A percentile compares a stretch with the other conserved stretches of the same genome.
phyloP scores from a whole-genome alignment of 257 asterid genomes.

The Solanum virginianum region DNA sequence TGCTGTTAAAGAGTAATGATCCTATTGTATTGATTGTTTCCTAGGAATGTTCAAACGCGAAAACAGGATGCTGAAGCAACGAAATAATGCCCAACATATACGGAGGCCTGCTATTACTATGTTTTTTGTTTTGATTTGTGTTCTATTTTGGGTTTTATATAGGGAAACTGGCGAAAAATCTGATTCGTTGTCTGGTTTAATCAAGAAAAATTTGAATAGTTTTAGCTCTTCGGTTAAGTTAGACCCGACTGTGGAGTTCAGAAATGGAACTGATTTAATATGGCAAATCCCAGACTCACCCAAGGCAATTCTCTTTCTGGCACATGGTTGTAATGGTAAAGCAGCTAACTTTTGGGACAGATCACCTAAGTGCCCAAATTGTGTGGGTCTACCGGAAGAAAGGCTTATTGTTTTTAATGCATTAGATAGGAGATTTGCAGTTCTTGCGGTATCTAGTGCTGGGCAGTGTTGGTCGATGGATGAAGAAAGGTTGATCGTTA shows the following conservation, averaged over 20 bases:
- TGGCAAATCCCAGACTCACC: slow-evolving; percentile 85
- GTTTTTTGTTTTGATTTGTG: slow-evolving; percentile 24
- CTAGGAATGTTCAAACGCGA: slow-evolving; percentile 49
- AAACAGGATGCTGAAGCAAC: slow-evolving; percentile 31
- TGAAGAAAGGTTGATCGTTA: slow-evolving; percentile 43
- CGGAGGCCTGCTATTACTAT: slow-evolving; percentile 25
- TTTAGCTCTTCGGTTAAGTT: slow-evolving; percentile 42
- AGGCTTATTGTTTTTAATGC: slow-evolving; percentile 76
- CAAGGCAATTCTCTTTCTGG: slow-evolving; percentile 70
- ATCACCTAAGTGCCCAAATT: slow-evolving; percentile 52
- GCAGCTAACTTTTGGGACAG: slow-evolving; percentile 90
- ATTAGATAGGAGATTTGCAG: slow-evolving; percentile 64
- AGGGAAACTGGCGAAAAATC: slow-evolving; percentile 23
- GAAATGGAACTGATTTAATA: slow-evolving; percentile 59
- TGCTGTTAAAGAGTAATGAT: background rate
- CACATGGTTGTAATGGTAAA: slow-evolving; percentile 87
- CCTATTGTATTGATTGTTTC: background rate
- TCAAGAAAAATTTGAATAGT: slow-evolving; percentile 33
- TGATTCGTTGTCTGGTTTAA: slow-evolving; percentile 11
- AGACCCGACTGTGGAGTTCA: slow-evolving; percentile 46
- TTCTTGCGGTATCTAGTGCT: slow-evolving; percentile 65
- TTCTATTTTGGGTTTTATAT: slow-evolving; percentile 26
- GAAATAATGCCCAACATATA: slow-evolving; percentile 16
- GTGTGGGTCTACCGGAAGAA: slow-evolving; percentile 93
- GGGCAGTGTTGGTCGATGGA: slow-evolving; percentile 77